Evolutionary conservation across 371 early-diverging fungal genomes (phyloP), one percentile per base, ranked within the genome.

Genomic region (Mortierella sp.): DNA sequence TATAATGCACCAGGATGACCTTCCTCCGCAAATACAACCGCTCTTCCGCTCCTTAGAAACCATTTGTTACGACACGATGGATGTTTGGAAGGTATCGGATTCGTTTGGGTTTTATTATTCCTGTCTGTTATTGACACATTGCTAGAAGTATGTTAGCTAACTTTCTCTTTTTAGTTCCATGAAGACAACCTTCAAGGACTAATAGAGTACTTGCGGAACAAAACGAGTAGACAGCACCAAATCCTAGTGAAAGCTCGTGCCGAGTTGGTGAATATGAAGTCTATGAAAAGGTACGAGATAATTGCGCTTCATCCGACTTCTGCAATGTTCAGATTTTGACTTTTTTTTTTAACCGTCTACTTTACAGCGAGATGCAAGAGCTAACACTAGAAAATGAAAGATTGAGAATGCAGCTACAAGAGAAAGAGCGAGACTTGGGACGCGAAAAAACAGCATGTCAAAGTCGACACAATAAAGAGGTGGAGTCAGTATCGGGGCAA

Each of bases 251-350:
- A 67, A 32, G 72, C 68, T 3, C 76, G 76, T 1, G 52, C 57
- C 4, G 83, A 81, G 57, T 30, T 81, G n/a, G 11, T 62, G n/a
- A 73, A 73, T 24, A 63, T 75, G 60, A 78, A 69, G 43, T 35
- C 51, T 0, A 54, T 79, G 63, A 81, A 76, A n/a, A 63, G 55
- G 83, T 76, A 75, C 16, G 16, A 28, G 28, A 55, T 28, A 5
- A 12, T 9, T 22, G 1, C 20, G 52, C 9, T 52, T 52, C 5
- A 52, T 16, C 52, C 20, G 20, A 58, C 14, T 22, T 43, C 11
- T 14, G 43, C 52, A n/a, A 8, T 22, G 12, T 52, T 22, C 20
- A n/a, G 52, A 22, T 24, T 52, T 24, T 52, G 24, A 9, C 52
- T 22, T 52, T 20, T 22, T 52, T 20, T 52, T 52, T n/a, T 20